Conservation (phyloP, 2,329 filamentous ascomycete genomes). For the Tetracladium maxilliforme region DNA sequence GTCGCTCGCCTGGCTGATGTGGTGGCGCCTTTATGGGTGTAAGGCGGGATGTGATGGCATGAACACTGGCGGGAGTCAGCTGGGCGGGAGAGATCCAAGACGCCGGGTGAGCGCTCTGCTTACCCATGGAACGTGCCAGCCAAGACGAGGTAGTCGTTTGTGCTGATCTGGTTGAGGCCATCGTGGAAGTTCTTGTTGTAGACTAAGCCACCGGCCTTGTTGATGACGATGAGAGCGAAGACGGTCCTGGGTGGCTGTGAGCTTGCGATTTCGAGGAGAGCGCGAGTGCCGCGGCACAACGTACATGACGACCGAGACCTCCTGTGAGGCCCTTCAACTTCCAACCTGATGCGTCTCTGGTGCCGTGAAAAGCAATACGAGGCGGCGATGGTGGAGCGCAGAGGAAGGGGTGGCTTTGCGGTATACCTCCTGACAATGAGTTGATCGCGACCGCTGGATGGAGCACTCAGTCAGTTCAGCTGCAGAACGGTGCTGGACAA, state of each 20-base stretch:
- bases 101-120: constrained; percentile 16
- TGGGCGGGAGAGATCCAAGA: constrained; percentile 11
- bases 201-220: constrained; percentile 92
- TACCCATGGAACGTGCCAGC: constrained; percentile 96
- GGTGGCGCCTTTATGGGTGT: constrained; percentile 8
- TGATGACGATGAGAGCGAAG: constrained; percentile 92
- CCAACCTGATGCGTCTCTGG: too few relatives aligned
- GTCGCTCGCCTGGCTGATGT: constrained; percentile 18
- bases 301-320: too few relatives aligned
- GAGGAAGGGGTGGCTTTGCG: too few relatives aligned
- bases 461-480: too few relatives aligned
- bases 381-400: too few relatives aligned
- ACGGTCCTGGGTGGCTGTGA: constrained; percentile 53
- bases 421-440: too few relatives aligned
- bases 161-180: constrained; percentile 72
- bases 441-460: too few relatives aligned
- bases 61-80: constrained; percentile 30
- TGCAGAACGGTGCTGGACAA: too few relatives aligned
- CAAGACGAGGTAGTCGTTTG: constrained; percentile 93
- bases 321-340: too few relatives aligned
- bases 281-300: too few relatives aligned
- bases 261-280: too few relatives aligned
- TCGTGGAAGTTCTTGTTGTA: constrained; percentile 92
- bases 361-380: too few relatives aligned
- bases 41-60: constrained; percentile 52